Evolutionary conservation across 169 alveolate species (phyloP), one percentile per base, ranked within the genome.

Genomic region (Plasmodium gaboni): DNA sequence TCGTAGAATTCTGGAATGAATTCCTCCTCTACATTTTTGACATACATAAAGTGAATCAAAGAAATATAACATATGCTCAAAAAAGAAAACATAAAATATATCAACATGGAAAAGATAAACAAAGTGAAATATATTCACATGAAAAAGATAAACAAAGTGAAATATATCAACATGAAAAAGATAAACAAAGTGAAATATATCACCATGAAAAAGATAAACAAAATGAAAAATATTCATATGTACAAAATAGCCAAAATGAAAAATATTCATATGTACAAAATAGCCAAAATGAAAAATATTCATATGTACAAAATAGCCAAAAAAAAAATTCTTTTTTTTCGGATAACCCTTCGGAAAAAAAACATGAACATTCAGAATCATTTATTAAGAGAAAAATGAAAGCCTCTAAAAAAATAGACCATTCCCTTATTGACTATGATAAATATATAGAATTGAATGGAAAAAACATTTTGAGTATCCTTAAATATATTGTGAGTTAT

Each of bases 21-120:
- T 32, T 80, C 38, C 90, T 80, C 13, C 69, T 70, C 22, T 70
- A 65, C 61, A 59, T 68, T 12, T 80, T 80, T 26, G 90, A 70
- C 10, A 22, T 80, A 44, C 22, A 42, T 6, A 9, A 44, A 7
- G 19, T 13, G 19, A 28, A 55, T n/a, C n/a, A 10, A 53, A 13
- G 50, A 9, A 19, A 17, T 61, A 13, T 10, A 24, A 57, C 8
- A 17, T 48, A 59, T 15, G 42, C 42, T 1, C 32, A 22, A 9
- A 32, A 51, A 26, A 46, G 48, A 44, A 10, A 67, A 12, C 1
- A 55, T 55, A 55, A 13, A 15, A 15, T 55, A 13, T 53, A 3
- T 28, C 2, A 0, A 38, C 9, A 55, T 48, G 26, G 5, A 28
- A 42, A 22, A 38, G 42, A 1, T 26, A 26, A 26, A 26, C 32